These are phyloP conservation scores for Aquilaria agallochum DNA, from an alignment of 441 rosid genomes.

Conservation along the genomic window DNA sequence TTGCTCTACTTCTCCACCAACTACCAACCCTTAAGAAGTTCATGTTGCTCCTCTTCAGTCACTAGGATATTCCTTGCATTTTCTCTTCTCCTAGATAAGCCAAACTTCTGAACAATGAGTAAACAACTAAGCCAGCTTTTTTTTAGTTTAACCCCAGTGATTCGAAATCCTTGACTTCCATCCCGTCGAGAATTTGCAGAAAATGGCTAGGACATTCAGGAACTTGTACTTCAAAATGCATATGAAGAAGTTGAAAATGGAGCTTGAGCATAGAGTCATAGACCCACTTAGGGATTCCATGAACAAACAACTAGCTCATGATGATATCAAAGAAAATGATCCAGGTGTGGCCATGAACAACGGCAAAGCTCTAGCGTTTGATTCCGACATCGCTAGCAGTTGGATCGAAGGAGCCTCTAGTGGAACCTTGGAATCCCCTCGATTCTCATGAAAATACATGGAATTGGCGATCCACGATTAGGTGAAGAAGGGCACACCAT, in stretches of 20 bases:
- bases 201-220: neutral
- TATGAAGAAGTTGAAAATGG: too few relatives aligned
- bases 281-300: neutral
- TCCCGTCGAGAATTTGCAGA: constrained; percentile 3
- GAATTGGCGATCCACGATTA: constrained; percentile 24
- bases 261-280: neutral
- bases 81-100: constrained; percentile 26
- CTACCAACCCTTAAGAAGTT: constrained; percentile 52
- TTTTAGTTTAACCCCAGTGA: too few relatives aligned
- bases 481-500: neutral
- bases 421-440: constrained; percentile 22
- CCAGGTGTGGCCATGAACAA: constrained; percentile 2
- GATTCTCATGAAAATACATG: constrained; percentile 13
- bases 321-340: neutral
- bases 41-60: constrained; percentile 26
- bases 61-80: constrained; percentile 42
- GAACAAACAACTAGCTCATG: neutral
- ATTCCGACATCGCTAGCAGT: constrained; percentile 11
- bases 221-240: neutral
- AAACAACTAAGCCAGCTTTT: too few relatives aligned
- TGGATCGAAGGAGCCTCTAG: neutral
- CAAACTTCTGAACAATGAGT: too few relatives aligned
- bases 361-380: constrained; percentile 19
- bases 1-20: constrained; percentile 25
- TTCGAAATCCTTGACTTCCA: too few relatives aligned